These are phyloP conservation scores for Zygotorulaspora sp. DNA, from an alignment of 805 yeast genomes.

Conservation along the genomic window DNA sequence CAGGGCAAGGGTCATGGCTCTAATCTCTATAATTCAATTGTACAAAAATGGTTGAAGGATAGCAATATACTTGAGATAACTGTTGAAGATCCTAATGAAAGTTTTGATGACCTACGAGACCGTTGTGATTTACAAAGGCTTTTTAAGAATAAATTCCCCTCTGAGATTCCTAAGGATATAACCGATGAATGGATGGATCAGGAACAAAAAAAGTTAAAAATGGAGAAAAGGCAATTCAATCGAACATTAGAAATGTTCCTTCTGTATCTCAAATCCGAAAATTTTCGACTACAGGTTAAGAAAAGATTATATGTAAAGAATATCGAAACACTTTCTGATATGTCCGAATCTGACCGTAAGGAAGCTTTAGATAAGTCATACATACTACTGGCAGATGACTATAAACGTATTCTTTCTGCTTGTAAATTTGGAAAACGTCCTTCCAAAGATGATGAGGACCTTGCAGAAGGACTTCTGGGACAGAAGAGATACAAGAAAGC, in stretches of 20 bases:
- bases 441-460: background rate
- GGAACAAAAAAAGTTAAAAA: conserved; percentile 44
- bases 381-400: conserved; percentile 64
- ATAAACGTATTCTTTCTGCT: conserved; percentile 44
- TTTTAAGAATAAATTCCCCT: conserved; percentile 32
- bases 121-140: conserved; percentile 63
- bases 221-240: conserved; percentile 74
- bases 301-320: conserved; percentile 73
- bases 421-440: conserved; percentile 11
- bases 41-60: conserved; percentile 53
- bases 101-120: conserved; percentile 87
- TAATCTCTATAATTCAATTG: conserved; percentile 52
- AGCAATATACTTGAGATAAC: conserved; percentile 60
- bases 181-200: conserved; percentile 38
- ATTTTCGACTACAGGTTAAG: conserved; percentile 58
- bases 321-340: conserved; percentile 64
- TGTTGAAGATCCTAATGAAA: conserved; percentile 92
- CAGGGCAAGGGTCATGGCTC: conserved; percentile 75
- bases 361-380: conserved; percentile 77
- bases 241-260: conserved; percentile 74
- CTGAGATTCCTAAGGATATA: conserved; percentile 28
- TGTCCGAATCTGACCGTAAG: conserved; percentile 58
- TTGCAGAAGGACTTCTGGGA: no score
- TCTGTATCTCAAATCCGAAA: conserved; percentile 37
- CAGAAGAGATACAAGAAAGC: conserved; percentile 1